Base-by-base conservation (phyloP, 2,329 filamentous ascomycete genomes). In the Tolypocladium inflatum region DNA sequence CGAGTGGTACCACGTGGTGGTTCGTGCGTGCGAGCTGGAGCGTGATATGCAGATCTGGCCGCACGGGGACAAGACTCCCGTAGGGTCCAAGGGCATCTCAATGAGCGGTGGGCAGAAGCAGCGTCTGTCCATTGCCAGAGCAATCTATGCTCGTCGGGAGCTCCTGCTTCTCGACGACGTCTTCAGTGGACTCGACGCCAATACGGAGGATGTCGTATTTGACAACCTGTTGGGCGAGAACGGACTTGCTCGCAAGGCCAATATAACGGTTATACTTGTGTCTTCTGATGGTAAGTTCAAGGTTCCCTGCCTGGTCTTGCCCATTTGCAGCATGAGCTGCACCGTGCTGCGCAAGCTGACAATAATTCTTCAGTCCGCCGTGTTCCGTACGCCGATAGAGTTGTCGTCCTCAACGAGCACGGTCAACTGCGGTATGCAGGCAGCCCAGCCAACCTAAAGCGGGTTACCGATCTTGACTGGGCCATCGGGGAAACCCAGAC, bases 31-130 rank as follows among this genome's bases (percentile, higher is more conserved):
- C 42, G 65, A 64, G 35, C 57, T 69, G 19, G 55, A 62, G 11
- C 58, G 61, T 5, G 67, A 69, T 43, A 54, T 67, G 23, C 42
- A 56, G 17, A 55, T 54, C 23, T 64, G 70, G 54, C 66, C 68
- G 0, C 58, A 63, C 2, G 69, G 70, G n/a, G 68, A 72, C 45
- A 59, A 60, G 9, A 68, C 69, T 0, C 41, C 66, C 0, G 65
- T 71, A 37, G 71, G 71, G 6, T 67, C 64, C 45, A 68, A 67
- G 50, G 70, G 71, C 0, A 65, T 71, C 35, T 66, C 66, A 0
- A 60, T 73, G 38, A 72, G 69, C 7, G 70, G 71, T 26, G 71
- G 70, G 9, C 68, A 72, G 58, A 67, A 65, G 23, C 65, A 67
- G 53, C 62, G 67, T 26, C 39, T 69, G 41, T 61, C 66, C 10